phyloP scores from a whole-genome alignment of 2,329 filamentous ascomycete species.

The Paraphaeosphaeria sporulosa region DNA sequence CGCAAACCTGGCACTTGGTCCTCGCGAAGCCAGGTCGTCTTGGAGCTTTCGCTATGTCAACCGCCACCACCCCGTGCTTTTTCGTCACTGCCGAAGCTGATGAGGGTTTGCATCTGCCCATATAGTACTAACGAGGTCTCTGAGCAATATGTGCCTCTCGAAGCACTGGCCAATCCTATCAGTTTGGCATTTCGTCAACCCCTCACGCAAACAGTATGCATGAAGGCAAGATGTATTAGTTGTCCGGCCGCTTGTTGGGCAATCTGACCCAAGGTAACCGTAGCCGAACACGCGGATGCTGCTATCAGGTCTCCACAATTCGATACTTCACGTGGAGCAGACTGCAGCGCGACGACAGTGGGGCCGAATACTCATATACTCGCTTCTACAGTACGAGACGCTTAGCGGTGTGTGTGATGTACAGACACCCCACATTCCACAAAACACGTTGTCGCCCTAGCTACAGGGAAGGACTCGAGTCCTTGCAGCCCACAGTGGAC shows the following conservation, averaged over 20 bases:
- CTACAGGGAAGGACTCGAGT: neutral
- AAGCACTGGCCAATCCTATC: slow-evolving; percentile 15
- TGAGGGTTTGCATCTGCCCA: slow-evolving; percentile 8
- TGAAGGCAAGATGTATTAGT: slow-evolving; percentile 3
- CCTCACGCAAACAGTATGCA: slow-evolving; percentile 16
- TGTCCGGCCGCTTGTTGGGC: neutral
- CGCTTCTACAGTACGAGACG: neutral
- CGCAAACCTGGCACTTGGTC: slow-evolving; percentile 19
- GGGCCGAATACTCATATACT: neutral
- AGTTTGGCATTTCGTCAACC: slow-evolving; percentile 4
- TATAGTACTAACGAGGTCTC: slow-evolving; percentile 17
- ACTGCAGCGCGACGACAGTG: neutral
- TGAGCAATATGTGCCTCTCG: slow-evolving; percentile 19
- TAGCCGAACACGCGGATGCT: neutral
- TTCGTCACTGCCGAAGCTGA: slow-evolving; percentile 7
- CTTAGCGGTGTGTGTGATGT: neutral
- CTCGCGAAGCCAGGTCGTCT: slow-evolving; percentile 3
- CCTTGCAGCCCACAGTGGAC: slow-evolving; percentile 7
- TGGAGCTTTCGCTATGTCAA: neutral
- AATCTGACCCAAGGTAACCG: neutral
- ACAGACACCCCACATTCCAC: slow-evolving; percentile 6
- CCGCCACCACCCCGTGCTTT: neutral
- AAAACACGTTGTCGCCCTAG: neutral
- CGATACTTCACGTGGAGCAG: neutral
- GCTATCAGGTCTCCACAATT: neutral